Evolutionary conservation across 805 yeast genomes (phyloP).

Genomic region (Wickerhamiella siamensis): DNA sequence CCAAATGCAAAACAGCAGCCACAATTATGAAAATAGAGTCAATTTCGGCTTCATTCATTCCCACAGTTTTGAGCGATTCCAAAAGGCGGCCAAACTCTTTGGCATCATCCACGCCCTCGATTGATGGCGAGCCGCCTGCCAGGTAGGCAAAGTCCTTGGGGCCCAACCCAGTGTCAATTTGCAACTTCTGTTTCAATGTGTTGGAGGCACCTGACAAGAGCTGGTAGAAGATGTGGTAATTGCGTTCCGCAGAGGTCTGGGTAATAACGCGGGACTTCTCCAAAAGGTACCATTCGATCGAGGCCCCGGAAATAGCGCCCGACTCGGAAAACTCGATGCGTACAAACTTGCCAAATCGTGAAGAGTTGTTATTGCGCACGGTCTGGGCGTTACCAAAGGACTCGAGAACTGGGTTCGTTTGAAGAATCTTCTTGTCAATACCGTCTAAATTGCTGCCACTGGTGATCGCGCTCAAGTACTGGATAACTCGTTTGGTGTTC

Average conservation of each 20-base stretch:
- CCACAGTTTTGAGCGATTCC: slow-evolving; percentile 60
- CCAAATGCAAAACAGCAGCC: slow-evolving; percentile 69
- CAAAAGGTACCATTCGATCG: slow-evolving; percentile 83
- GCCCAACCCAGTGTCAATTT: slow-evolving; percentile 30
- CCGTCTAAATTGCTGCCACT: slow-evolving; percentile 9
- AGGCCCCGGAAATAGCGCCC: slow-evolving; percentile 71
- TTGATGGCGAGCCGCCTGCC: slow-evolving; percentile 36
- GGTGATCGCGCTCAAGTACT: slow-evolving; percentile 72
- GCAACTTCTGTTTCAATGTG: slow-evolving; percentile 23
- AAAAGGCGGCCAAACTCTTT: slow-evolving; percentile 49
- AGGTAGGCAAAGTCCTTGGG: slow-evolving; percentile 45
- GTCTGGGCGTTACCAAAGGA: slow-evolving; percentile 97
- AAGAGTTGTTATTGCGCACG: slow-evolving; percentile 81
- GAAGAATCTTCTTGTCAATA: slow-evolving; percentile 73
- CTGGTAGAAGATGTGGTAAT: slow-evolving; percentile 89
- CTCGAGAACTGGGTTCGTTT: slow-evolving; percentile 91
- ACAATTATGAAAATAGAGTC: slow-evolving; percentile 47
- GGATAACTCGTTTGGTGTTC: slow-evolving; percentile 87
- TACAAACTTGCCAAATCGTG: slow-evolving; percentile 92
- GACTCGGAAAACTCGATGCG: slow-evolving; percentile 52
- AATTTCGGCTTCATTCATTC: slow-evolving; percentile 43
- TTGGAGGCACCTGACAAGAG: slow-evolving; percentile 50
- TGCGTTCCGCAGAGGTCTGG: slow-evolving; percentile 66
- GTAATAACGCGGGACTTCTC: slow-evolving; percentile 86
- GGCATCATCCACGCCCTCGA: slow-evolving; percentile 66